Evolutionary conservation across 805 yeast genomes (phyloP), one percentile per base, ranked within the genome.

Genomic region (Cyberlindnera samutprakarnensis): DNA sequence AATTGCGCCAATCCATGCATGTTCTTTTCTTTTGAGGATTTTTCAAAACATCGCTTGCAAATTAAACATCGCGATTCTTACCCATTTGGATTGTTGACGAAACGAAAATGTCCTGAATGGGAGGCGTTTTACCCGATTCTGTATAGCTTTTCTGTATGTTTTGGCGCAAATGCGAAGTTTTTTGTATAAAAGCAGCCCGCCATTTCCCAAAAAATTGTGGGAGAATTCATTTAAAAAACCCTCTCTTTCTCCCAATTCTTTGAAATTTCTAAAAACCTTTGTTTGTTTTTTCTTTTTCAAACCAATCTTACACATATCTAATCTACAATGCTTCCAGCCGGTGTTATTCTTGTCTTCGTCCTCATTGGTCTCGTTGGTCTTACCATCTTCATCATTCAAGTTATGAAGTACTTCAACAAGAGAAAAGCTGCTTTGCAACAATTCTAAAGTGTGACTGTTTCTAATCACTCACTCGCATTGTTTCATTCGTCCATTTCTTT

Each of bases 341-440:
- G 56, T 51, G 56, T 51, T 44, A 51, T 51, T 40, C 43, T 51
- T 42, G 56, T 51, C 39, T 51, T 51, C 44, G 47, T 43, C 36
- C 33, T 51, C 25, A 24, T 51, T 28, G 46, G 46, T 35, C 46
- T 49, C 38, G 43, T 51, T 31, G 56, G 33, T 33, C 23, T 43
- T 27, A 49, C 43, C 26, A 32, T 47, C 23, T 14, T 36, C 28
- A 28, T 21, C 25, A 35, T 41, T 24, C 17, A 32, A 27, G 14
- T 28, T 26, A 32, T 21, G 36, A 46, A 46, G 30, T n/a, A 15
- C 21, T 6, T 35, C 30, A 27, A 33, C 29, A 44, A 43, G 34
- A 50, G 51, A 46, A 50, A 38, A 27, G 27, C 32, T 16, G 44
- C 54, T 36, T 36, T 51, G 35, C 48, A 46, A 43, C 47, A 49